phyloP scores from a whole-genome alignment of 1,284 basidiomycete genomes.

The Moesziomyces antarcticus region DNA sequence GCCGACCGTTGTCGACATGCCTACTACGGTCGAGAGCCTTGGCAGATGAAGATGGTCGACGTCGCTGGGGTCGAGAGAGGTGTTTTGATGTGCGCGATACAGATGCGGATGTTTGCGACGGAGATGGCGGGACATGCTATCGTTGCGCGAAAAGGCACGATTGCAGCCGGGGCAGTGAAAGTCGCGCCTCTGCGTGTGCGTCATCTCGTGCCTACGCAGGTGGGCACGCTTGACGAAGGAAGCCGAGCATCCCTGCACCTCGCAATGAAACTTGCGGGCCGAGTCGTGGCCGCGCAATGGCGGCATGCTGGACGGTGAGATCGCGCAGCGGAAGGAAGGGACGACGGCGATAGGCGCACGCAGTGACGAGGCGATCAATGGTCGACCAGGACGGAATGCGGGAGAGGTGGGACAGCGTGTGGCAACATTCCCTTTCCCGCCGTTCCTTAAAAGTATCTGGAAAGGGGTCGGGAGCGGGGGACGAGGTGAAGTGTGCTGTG shows the following conservation, averaged over 20 bases:
- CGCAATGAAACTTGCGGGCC: constrained; percentile 39
- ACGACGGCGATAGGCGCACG: background rate
- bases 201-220: constrained; percentile 47
- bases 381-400: background rate
- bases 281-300: constrained; percentile 32
- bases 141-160: constrained; percentile 41
- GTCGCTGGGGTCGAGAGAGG: constrained; percentile 1
- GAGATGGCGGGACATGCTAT: constrained; percentile 43
- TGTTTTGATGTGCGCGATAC: constrained; percentile 14
- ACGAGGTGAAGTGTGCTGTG: background rate
- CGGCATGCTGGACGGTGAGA: constrained; percentile 18
- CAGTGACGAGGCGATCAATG: background rate
- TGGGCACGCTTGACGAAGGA: constrained; percentile 48
- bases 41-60: constrained; percentile 16
- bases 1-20: constrained; percentile 1
- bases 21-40: background rate
- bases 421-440: background rate
- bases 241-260: constrained; percentile 36
- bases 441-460: background rate
- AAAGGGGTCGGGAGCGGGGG: background rate
- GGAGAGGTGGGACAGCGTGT: constrained; percentile 17
- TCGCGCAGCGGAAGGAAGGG: background rate
- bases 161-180: constrained; percentile 38
- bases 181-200: constrained; percentile 40
- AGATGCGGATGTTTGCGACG: constrained; percentile 46